Base-by-base conservation (phyloP, 495 filamentous ascomycete genomes). In the Pseudevernia furfuracea region DNA sequence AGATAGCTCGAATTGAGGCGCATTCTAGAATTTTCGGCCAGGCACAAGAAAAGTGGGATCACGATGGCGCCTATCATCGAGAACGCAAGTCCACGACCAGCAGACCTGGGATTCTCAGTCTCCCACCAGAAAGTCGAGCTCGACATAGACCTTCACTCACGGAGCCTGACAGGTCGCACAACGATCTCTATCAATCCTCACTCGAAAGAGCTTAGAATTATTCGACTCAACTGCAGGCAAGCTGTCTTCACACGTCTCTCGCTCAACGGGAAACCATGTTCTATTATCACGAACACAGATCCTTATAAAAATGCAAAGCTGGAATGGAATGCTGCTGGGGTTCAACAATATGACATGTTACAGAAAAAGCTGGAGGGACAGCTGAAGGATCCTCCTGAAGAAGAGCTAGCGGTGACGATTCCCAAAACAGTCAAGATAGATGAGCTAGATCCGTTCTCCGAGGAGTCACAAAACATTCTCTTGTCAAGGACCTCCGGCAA, bases 211-310 rank as follows among this genome's bases (percentile, higher is more conserved):
- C 77, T 96, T 36, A 80, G 80, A 48, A 80, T 78, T n/a, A 84
- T 98, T 36, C 80, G 78, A 37, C 80, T 98, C 67, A 90, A 96
- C 71, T 91, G 92, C 70, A 87, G 92, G 61, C 93, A 98, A 75
- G 90, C 89, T 70, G 84, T 85, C 62, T 82, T 91, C 71, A 89
- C 82, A 59, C 74, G 78, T 14, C 61, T 96, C 58, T 86, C 77
- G 39, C 85, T 96, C 36, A 88, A 92, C 68, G 89, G 87, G 53
- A 84, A 82, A 68, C 74, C 76, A 48, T 81, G 80, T 38, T 79
- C 84, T 15, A 52, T 15, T 56, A 56, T 74, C n/a, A 81, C 80
- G 57, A 91, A 92, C 70, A 72, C 79, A 19, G 90, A 97, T 68
- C 86, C 87, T 2, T 95, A 94, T 74, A 79, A 86, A 41, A 75